These are phyloP conservation scores for Lentinula sp. DNA, from an alignment of 768 basidiomycete genomes.

Conservation along the genomic window DNA sequence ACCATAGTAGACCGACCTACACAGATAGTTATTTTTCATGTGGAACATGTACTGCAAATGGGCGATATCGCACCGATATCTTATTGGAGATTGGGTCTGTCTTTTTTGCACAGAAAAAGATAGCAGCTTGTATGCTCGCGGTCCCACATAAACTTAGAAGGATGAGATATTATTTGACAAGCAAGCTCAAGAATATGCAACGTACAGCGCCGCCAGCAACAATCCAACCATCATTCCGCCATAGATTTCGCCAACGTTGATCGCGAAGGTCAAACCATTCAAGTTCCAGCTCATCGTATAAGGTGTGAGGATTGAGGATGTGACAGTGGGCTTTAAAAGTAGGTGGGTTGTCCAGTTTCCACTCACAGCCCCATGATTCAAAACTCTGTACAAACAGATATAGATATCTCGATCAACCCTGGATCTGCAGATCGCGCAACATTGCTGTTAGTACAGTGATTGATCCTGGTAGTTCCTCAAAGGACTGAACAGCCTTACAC, in stretches of 20 bases:
- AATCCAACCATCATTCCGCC: constrained; percentile 3
- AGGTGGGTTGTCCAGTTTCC: no score
- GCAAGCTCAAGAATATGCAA: neutral
- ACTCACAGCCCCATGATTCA: neutral
- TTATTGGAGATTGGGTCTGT: neutral
- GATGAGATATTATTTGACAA: neutral
- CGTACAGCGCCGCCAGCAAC: neutral
- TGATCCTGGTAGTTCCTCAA: no score
- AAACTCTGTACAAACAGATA: no score
- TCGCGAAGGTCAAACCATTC: neutral
- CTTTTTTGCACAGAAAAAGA: constrained; percentile 1
- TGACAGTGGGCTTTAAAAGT: neutral
- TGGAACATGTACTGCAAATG: neutral
- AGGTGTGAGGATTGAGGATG: neutral
- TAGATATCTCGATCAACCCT: no score
- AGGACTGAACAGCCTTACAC: no score
- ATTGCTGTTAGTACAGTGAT: no score
- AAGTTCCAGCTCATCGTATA: neutral
- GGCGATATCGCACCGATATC: neutral
- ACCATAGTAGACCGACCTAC: neutral
- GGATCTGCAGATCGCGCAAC: no score
- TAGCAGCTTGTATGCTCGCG: neutral
- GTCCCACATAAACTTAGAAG: neutral
- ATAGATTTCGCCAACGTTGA: neutral
- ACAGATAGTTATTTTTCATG: neutral